Base-by-base conservation (phyloP, 2,329 filamentous ascomycete species). In the Dactylellina parvicollis region DNA sequence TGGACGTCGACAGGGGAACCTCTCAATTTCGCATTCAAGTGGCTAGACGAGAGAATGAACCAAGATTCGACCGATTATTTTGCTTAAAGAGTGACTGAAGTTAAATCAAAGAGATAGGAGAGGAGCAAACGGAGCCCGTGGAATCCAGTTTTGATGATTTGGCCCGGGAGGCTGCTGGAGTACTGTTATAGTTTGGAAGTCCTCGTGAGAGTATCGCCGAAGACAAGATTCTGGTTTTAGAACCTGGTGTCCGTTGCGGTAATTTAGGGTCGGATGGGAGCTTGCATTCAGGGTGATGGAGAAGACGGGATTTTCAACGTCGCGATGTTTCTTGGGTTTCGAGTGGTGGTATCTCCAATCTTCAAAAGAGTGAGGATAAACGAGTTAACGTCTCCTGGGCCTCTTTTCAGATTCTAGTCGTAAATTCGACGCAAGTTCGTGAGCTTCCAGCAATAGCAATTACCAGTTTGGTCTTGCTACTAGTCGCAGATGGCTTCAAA, bases 1-100 rank as follows among this genome's bases (percentile, higher is more conserved):
- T 79, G 81, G 77, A 79, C 78, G 81, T 81, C 76, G 76, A 77
- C 72, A 54, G 70, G 75, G 40, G 30, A 28, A 16, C 24, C 61
- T 52, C 36, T 56, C 56, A 54, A 55, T 46, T n/a, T 20, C 32
- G 12, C 47, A 72, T 65, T 18, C 46, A 50, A 32, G 4, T 61
- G 59, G n/a, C 52, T 32, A 34, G 28, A 32, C 22, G 16, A 52
- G 52, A 65, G 54, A 49, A 40, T 22, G 34, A 38, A 32, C 61
- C 49, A 28, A 56, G 24, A 28, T n/a, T 72, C 59, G 67, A 72
- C 67, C 20, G 32, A 49, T 40, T 46, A 44, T 40, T 36, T 55
- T 62, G 55, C 52, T 49, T 46, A 72, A 72, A 60, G 67, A 72
- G 52, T 62, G 67, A 60, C 59, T 72, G 32, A 60, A 72, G 67